Percentiles rank a stretch among this genome's conserved stretches.
Conservation (phyloP, 768 basidiomycete genomes). For the Lentinus brumalis region DNA sequence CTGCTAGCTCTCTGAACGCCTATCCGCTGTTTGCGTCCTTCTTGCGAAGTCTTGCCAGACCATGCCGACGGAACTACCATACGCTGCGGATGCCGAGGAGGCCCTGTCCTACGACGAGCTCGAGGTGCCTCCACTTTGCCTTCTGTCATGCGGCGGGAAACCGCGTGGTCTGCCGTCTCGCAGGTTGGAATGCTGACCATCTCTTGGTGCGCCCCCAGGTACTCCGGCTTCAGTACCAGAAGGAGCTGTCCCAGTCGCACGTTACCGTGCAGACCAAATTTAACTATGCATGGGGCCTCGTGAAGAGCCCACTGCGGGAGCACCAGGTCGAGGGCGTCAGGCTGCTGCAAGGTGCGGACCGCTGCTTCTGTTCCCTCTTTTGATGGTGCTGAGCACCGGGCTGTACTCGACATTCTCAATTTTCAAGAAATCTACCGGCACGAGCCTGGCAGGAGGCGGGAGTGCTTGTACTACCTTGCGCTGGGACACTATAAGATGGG, state of each 20-base stretch:
- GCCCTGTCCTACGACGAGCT: slow-evolving; percentile 89
- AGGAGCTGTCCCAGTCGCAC: slow-evolving; percentile 80
- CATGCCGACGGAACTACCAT: slow-evolving; percentile 86
- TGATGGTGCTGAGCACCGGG: not conserved
- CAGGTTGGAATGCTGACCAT: not conserved
- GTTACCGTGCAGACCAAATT: slow-evolving; percentile 95
- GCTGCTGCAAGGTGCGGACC: slow-evolving; percentile 75
- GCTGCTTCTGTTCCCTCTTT: not conserved
- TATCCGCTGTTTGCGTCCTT: not conserved
- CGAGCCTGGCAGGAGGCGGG: slow-evolving; percentile 84
- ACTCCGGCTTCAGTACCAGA: slow-evolving; percentile 83
- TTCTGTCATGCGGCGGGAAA: not conserved
- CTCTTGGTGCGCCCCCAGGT: slow-evolving; percentile 52
- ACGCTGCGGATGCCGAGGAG: slow-evolving; percentile 92
- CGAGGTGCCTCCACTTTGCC: slow-evolving; percentile 52
- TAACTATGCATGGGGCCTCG: slow-evolving; percentile 96
- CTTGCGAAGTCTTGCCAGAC: not conserved
- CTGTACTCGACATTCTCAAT: not conserved
- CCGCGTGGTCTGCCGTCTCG: not conserved
- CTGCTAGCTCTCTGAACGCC: not conserved
- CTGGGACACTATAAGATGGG: slow-evolving; percentile 96
- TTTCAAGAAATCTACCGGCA: slow-evolving; percentile 83
- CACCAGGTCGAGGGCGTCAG: slow-evolving; percentile 93
- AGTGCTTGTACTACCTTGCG: slow-evolving; percentile 96
- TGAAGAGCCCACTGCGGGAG: slow-evolving; percentile 84